A percentile compares a stretch with the other conserved stretches of the same genome.
Evolutionary conservation across 768 basidiomycete genomes (phyloP).

Genomic region (Auricularia sp.): DNA sequence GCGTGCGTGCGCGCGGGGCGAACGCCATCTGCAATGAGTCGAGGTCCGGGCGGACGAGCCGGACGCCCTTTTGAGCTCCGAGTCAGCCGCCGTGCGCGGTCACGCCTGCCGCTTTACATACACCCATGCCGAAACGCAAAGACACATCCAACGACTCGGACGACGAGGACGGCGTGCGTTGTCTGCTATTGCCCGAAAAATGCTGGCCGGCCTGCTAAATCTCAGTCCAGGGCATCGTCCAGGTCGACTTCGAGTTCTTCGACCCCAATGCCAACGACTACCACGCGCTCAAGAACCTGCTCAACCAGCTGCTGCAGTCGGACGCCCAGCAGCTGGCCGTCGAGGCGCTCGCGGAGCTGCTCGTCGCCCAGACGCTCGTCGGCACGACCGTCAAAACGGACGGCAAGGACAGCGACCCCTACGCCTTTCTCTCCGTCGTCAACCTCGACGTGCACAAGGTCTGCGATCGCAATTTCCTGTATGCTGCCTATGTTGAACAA

Average conservation of each 20-base stretch:
- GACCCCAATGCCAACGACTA: slow-evolving; percentile 79
- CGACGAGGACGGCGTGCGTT: slow-evolving; percentile 11
- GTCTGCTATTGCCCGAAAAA: background rate
- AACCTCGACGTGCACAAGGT: slow-evolving; percentile 67
- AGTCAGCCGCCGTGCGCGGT: background rate
- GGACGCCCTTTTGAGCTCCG: background rate
- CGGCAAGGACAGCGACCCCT: slow-evolving; percentile 81
- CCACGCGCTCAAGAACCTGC: slow-evolving; percentile 47
- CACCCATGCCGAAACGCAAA: slow-evolving; percentile 15
- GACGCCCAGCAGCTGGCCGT: slow-evolving; percentile 68
- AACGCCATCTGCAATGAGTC: background rate
- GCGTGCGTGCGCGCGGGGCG: background rate
- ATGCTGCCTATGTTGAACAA: background rate
- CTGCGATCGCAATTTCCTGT: slow-evolving; percentile 13
- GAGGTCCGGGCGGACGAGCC: background rate
- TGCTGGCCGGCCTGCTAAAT: background rate
- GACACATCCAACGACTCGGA: slow-evolving; percentile 12
- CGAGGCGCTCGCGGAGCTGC: slow-evolving; percentile 67
- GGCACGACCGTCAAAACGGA: slow-evolving; percentile 93
- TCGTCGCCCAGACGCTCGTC: slow-evolving; percentile 55
- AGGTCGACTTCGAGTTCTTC: slow-evolving; percentile 93
- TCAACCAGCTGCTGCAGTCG: slow-evolving; percentile 42
- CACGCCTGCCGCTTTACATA: background rate
- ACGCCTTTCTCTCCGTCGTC: slow-evolving; percentile 74
- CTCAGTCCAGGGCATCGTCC: slow-evolving; percentile 46